Percentiles rank a stretch among this genome's conserved stretches.
Conservation (phyloP, 768 basidiomycete species). For the Kwoniella mangroviensis region DNA sequence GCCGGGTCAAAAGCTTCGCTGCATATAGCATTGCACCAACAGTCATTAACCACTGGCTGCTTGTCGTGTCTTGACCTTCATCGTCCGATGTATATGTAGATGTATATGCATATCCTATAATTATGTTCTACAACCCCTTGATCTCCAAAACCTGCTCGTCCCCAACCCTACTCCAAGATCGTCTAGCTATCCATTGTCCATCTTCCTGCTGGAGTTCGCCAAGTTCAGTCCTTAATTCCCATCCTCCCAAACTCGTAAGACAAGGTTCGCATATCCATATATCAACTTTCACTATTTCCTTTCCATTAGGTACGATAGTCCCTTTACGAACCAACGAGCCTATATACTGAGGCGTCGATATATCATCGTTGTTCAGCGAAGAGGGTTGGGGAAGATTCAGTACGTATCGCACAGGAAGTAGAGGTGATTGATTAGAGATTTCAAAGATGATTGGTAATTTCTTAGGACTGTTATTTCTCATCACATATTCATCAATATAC, state of each 20-base stretch:
- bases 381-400: slow-evolving; percentile 61
- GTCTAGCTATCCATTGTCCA: slow-evolving; percentile 31
- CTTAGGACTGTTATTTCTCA: slow-evolving; percentile 15
- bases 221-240: slow-evolving; percentile 69
- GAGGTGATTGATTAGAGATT: slow-evolving; percentile 74
- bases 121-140: not conserved
- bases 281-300: slow-evolving; percentile 61
- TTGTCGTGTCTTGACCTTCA: too few relatives aligned
- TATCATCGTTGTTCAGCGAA: slow-evolving; percentile 32
- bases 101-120: not conserved
- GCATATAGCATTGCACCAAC: too few relatives aligned
- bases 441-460: slow-evolving; percentile 61
- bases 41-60: too few relatives aligned
- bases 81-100: too few relatives aligned
- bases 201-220: slow-evolving; percentile 24
- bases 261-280: slow-evolving; percentile 71
- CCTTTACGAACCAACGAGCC: slow-evolving; percentile 74
- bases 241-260: slow-evolving; percentile 68
- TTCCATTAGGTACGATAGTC: slow-evolving; percentile 63
- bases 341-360: slow-evolving; percentile 65
- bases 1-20: too few relatives aligned
- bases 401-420: slow-evolving; percentile 66
- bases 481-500: not conserved
- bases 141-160: slow-evolving; percentile 7
- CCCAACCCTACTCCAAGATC: slow-evolving; percentile 35